Conservation (phyloP, 768 basidiomycete species). For the Tricholoma terreum region DNA sequence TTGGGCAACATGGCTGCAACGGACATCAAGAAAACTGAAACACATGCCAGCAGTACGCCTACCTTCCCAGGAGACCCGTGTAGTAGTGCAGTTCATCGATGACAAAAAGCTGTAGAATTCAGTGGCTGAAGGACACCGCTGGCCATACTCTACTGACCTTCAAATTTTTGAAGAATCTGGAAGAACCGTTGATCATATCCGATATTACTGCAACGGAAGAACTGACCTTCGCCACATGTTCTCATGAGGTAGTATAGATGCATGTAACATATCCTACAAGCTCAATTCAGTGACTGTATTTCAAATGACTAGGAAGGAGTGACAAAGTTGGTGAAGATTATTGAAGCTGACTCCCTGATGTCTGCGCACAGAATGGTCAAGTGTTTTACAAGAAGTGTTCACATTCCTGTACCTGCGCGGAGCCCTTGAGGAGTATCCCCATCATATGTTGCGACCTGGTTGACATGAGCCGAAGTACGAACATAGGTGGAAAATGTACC, state of each 20-base stretch:
- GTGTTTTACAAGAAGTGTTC: neutral
- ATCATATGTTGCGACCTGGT: constrained; percentile 75
- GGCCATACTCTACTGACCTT: constrained; percentile 33
- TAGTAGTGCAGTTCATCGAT: constrained; percentile 92
- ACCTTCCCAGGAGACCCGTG: constrained; percentile 78
- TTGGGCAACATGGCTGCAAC: constrained; percentile 70
- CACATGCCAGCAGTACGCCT: neutral
- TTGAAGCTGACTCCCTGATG: constrained; percentile 70
- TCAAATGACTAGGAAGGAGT: constrained; percentile 13
- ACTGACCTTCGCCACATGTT: constrained; percentile 73
- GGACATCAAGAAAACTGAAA: neutral
- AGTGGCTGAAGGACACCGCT: neutral
- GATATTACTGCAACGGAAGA: neutral
- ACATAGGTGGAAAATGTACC: constrained; percentile 28
- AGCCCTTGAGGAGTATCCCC: constrained; percentile 79
- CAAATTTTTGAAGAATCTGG: constrained; percentile 72
- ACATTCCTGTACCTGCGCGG: constrained; percentile 46
- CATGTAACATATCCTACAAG: constrained; percentile 77
- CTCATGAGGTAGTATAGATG: constrained; percentile 81
- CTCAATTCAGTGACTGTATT: constrained; percentile 4
- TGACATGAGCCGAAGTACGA: neutral
- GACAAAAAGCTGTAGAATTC: constrained; percentile 50
- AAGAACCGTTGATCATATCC: constrained; percentile 3
- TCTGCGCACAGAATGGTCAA: constrained; percentile 30
- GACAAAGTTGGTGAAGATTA: constrained; percentile 90